Base-by-base conservation (phyloP, 2,329 filamentous ascomycete species). In the Colletotrichum limetticola region DNA sequence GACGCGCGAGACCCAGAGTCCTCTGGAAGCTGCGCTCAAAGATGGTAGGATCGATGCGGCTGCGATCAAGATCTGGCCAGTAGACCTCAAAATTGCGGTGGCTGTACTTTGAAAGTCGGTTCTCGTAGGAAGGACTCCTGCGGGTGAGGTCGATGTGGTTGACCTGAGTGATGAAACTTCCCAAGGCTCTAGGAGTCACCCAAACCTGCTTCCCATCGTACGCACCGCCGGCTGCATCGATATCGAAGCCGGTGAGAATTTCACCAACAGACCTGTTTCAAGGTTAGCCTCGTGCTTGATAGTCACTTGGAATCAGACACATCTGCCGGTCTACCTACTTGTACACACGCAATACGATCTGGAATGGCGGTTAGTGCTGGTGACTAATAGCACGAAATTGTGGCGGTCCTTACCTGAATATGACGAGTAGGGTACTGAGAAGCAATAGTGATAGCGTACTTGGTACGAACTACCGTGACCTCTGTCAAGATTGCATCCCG, bases 161-260 rank as follows among this genome's bases (percentile, higher is more conserved):
- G 79, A 91, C 88, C 81, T 97, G 95, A 0, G 94, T 96, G 79
- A 96, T 92, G 81, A 93, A 96, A 11, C 94, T 92, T 57, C 90
- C 91, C 16, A 97, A 81, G 2, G 94, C 94, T 70, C 95, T 89
- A 2, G 95, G 95, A 3, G 92, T 91, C 28, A 91, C 91, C 78
- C 92, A 97, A 22, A 97, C 94, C 78, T 97, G 93, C 24, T 89
- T 88, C 46, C 95, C 95, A 80, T 97, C 91, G 76, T 93, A 97
- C 3, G 94, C 94, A 28, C 91, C 93, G 74, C 94, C 94, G 1
- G 94, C 93, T 79, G 93, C 95, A 79, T 97, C 94, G 61, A 97
- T 94, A 77, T 97, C 95, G 77, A 97, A 97, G 0, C 95, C 95
- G 3, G 94, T 95, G 28, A 97, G 86, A 46, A 97, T 95, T 80